phyloP scores from a whole-genome alignment of 768 basidiomycete genomes.

The Paxillus rubicundulus region DNA sequence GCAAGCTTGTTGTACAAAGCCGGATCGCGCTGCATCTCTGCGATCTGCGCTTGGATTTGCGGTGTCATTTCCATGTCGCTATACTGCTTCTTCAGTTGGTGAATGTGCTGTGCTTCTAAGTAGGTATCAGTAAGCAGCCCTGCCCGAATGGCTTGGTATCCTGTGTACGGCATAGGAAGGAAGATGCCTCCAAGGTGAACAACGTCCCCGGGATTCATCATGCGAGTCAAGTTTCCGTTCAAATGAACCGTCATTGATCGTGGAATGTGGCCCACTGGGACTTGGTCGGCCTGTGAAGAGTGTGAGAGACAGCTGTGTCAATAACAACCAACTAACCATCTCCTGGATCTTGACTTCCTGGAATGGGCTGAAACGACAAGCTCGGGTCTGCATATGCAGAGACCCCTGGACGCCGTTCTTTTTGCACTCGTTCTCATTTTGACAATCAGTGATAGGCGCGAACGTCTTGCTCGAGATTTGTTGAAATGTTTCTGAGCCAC shows the following conservation, averaged over 20 bases:
- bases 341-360: conserved; percentile 99
- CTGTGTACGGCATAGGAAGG: conserved; percentile 96
- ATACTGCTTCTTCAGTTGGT: conserved; percentile 98
- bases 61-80: conserved; percentile 91
- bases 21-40: conserved; percentile 67
- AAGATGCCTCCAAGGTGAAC: conserved; percentile 96
- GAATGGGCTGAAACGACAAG: conserved; percentile 95
- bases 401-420: conserved; percentile 86
- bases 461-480: conserved; percentile 93
- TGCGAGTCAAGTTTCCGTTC: conserved; percentile 83
- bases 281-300: conserved; percentile 82
- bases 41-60: conserved; percentile 69
- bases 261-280: conserved; percentile 98
- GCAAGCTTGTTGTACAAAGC: conserved; percentile 86
- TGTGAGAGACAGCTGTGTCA: conserved; percentile 3
- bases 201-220: conserved; percentile 94
- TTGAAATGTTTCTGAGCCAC: conserved; percentile 98
- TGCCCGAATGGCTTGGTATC: conserved; percentile 94
- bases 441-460: conserved; percentile 83
- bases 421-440: conserved; percentile 80
- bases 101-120: conserved; percentile 85
- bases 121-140: conserved; percentile 97
- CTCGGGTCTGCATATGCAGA: conserved; percentile 97
- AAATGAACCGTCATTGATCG: conserved; percentile 98
- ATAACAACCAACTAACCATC: conserved; percentile 58